Percentiles rank a stretch among this genome's conserved stretches.
These are phyloP conservation scores for Umbelopsis isabellina DNA, from an alignment of 192 early-diverging fungal species.

Conservation along the genomic window DNA sequence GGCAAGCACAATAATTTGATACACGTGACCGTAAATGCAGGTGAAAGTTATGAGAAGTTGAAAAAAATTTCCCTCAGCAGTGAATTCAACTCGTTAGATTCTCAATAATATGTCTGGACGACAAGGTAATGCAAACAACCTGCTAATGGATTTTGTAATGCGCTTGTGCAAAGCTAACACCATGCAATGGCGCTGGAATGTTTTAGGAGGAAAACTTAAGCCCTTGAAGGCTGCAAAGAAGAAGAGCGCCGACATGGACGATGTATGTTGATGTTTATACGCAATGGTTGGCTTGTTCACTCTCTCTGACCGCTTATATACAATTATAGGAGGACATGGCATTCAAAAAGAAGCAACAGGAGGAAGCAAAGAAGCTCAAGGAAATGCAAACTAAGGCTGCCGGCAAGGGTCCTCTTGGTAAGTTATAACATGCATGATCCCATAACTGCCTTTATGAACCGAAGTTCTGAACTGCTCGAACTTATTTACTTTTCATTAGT, in stretches of 20 bases:
- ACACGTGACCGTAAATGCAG: not conserved
- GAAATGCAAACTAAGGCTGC: conserved; percentile 70
- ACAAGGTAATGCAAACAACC: conserved; percentile 45
- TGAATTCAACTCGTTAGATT: not conserved
- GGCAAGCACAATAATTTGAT: too few relatives aligned
- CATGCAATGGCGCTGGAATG: not conserved
- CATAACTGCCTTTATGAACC: not conserved
- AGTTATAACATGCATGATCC: conserved; percentile 17
- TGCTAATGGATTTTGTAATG: not conserved
- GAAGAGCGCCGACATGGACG: conserved; percentile 61
- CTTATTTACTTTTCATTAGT: conserved; percentile 33
- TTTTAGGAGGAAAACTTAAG: conserved; percentile 81
- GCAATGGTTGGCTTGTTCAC: not conserved
- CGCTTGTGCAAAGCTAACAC: not conserved
- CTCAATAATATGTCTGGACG: conserved; percentile 54
- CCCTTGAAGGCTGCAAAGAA: conserved; percentile 88
- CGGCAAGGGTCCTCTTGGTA: conserved; percentile 65
- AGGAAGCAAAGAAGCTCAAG: conserved; percentile 79
- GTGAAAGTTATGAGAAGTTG: not conserved
- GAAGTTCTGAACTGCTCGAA: not conserved
- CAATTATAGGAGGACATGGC: conserved; percentile 64
- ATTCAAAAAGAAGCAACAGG: conserved; percentile 81
- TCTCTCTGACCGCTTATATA: not conserved
- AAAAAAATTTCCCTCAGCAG: conserved; percentile 3
- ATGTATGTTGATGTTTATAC: conserved; percentile 38